Evolutionary conservation across 495 filamentous ascomycete genomes (phyloP).

Genomic region (Penicillium samsonianum): DNA sequence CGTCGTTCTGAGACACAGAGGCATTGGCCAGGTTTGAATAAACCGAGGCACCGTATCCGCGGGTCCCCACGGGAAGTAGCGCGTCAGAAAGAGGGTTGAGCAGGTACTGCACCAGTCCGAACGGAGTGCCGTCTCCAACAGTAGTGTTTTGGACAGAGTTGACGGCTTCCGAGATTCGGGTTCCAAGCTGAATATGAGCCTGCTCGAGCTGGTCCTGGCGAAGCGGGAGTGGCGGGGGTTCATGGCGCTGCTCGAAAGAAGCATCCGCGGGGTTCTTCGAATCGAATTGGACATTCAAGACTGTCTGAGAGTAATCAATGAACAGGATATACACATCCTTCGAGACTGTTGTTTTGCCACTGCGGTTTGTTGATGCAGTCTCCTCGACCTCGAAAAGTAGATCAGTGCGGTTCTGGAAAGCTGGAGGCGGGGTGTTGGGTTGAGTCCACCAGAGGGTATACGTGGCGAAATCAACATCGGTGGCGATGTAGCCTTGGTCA

Average conservation of each 20-base stretch:
- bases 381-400: conserved; percentile 83
- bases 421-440: conserved; percentile 69
- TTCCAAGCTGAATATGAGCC: conserved; percentile 75
- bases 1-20: conserved; percentile 82
- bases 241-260: conserved; percentile 80
- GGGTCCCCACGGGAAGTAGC: conserved; percentile 77
- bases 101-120: conserved; percentile 74
- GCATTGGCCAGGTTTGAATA: conserved; percentile 96
- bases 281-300: conserved; percentile 81
- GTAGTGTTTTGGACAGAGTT: conserved; percentile 70
- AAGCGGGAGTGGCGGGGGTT: conserved; percentile 74
- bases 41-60: conserved; percentile 87
- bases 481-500: conserved; percentile 81
- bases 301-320: conserved; percentile 93
- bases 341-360: conserved; percentile 66
- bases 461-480: conserved; percentile 76
- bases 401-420: conserved; percentile 80
- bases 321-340: conserved; percentile 85
- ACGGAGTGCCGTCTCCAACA: conserved; percentile 81
- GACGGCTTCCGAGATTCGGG: conserved; percentile 68
- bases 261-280: conserved; percentile 69
- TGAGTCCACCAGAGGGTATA: conserved; percentile 82
- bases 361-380: conserved; percentile 63
- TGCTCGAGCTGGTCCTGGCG: conserved; percentile 94
- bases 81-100: conserved; percentile 71